Evolutionary conservation across 2,329 filamentous ascomycete species (phyloP).

Genomic region (Arthroderma sp.): DNA sequence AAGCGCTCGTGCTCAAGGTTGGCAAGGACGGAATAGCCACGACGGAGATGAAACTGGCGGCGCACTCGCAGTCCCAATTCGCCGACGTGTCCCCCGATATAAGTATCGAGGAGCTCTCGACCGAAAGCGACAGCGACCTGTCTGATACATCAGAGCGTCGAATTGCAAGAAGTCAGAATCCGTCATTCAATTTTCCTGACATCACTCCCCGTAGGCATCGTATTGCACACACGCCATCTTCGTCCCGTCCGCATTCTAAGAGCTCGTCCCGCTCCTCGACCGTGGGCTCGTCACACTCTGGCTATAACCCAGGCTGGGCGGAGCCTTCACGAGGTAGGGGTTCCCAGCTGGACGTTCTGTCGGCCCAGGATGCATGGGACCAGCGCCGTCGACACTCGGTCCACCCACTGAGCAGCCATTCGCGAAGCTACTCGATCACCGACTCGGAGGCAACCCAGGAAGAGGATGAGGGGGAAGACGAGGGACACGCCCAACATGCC

Average conservation of each 20-base stretch:
- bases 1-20: slow-evolving; percentile 37
- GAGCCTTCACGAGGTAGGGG: slow-evolving; percentile 22
- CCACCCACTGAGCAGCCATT: slow-evolving; percentile 18
- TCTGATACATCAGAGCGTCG: slow-evolving; percentile 31
- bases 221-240: slow-evolving; percentile 25
- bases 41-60: slow-evolving; percentile 32
- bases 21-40: slow-evolving; percentile 39
- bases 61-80: slow-evolving; percentile 20
- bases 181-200: slow-evolving; percentile 31
- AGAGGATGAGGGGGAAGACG: slow-evolving; percentile 18
- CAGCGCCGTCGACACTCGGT: slow-evolving; percentile 24
- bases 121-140: slow-evolving; percentile 32
- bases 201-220: slow-evolving; percentile 19
- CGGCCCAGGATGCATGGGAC: slow-evolving; percentile 21
- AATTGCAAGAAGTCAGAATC: slow-evolving; percentile 26
- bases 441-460: slow-evolving; percentile 17
- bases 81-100: slow-evolving; percentile 21
- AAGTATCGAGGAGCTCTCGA: slow-evolving; percentile 33
- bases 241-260: slow-evolving; percentile 33
- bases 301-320: slow-evolving; percentile 29
- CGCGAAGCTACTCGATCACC: slow-evolving; percentile 15
- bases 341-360: slow-evolving; percentile 19
- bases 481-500: slow-evolving; percentile 36
- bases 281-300: slow-evolving; percentile 31
- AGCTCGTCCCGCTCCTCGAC: slow-evolving; percentile 33